A percentile compares a stretch with the other conserved stretches of the same genome.
Evolutionary conservation across 1,284 basidiomycete species (phyloP).

Genomic region (Pseudozyma tsukubaensis): DNA sequence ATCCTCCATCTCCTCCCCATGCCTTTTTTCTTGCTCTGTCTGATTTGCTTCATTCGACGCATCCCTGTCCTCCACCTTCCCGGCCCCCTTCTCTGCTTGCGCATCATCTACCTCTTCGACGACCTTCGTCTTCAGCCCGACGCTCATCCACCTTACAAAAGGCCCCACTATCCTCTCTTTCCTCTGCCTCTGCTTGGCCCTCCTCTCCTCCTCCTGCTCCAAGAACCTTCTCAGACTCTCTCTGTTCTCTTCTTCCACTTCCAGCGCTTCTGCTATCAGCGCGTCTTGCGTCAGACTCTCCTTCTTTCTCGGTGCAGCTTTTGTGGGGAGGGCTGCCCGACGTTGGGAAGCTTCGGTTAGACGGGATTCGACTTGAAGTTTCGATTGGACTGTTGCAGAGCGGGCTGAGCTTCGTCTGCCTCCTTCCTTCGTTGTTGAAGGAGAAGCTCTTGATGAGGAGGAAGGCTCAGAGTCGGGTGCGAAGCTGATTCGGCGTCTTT

Average conservation of each 20-base stretch:
- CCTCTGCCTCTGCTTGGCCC: conserved; percentile 75
- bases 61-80: not conserved
- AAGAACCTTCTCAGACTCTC: conserved; percentile 82
- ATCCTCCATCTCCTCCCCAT: not conserved
- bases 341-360: conserved; percentile 75
- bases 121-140: conserved; percentile 53
- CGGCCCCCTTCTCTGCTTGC: conserved; percentile 1
- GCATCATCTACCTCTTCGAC: conserved; percentile 20
- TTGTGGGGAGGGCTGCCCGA: conserved; percentile 71
- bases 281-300: conserved; percentile 78
- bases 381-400: conserved; percentile 56
- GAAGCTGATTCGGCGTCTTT: conserved; percentile 39
- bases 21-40: not conserved
- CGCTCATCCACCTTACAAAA: conserved; percentile 79
- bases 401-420: conserved; percentile 34
- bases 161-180: conserved; percentile 77
- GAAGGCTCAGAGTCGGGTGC: conserved; percentile 25
- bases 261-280: conserved; percentile 81
- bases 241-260: conserved; percentile 85
- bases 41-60: not conserved
- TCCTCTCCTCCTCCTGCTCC: conserved; percentile 81
- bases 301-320: conserved; percentile 37
- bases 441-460: conserved; percentile 4
- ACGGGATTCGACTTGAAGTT: conserved; percentile 57
- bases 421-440: not conserved